phyloP scores from a whole-genome alignment of 108 stramenopile genomes.

The Skeletonema grethae region DNA sequence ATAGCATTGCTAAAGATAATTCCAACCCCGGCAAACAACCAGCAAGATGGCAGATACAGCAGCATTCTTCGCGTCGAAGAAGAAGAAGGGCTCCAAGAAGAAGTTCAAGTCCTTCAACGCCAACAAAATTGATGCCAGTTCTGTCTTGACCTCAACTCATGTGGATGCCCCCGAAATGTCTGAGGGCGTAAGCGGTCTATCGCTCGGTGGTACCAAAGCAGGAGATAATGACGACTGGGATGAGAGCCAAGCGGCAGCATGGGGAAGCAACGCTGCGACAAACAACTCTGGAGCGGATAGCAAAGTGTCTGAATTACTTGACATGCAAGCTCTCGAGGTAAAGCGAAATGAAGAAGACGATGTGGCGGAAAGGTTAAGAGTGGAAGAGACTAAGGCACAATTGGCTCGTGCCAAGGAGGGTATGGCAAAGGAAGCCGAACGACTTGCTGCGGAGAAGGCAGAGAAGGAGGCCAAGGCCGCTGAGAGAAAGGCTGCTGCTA shows the following conservation, averaged over 20 bases:
- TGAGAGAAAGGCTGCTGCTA: background rate
- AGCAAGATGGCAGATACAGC: conserved; percentile 70
- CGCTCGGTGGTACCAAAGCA: background rate
- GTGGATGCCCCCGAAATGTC: conserved; percentile 83
- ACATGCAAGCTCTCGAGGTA: conserved; percentile 74
- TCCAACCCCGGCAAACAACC: background rate
- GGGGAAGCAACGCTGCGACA: conserved; percentile 41
- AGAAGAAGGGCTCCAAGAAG: conserved; percentile 83
- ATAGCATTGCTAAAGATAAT: background rate
- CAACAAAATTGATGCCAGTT: conserved; percentile 80
- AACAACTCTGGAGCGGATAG: conserved; percentile 36
- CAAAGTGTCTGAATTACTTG: conserved; percentile 66
- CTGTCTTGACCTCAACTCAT: conserved; percentile 57
- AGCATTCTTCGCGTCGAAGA: conserved; percentile 82
- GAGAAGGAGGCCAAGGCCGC: conserved; percentile 57
- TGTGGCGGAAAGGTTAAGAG: conserved; percentile 80
- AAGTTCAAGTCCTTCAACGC: conserved; percentile 90
- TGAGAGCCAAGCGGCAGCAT: conserved; percentile 49
- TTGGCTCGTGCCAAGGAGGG: conserved; percentile 83
- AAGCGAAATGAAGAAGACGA: conserved; percentile 67
- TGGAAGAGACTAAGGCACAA: conserved; percentile 84
- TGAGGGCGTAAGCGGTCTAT: conserved; percentile 36
- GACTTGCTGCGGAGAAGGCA: conserved; percentile 73
- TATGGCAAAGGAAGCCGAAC: conserved; percentile 86
- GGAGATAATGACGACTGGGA: conserved; percentile 65